These are phyloP conservation scores for Colletotrichum sublineola DNA, from an alignment of 2,329 filamentous ascomycete species.

Conservation along the genomic window DNA sequence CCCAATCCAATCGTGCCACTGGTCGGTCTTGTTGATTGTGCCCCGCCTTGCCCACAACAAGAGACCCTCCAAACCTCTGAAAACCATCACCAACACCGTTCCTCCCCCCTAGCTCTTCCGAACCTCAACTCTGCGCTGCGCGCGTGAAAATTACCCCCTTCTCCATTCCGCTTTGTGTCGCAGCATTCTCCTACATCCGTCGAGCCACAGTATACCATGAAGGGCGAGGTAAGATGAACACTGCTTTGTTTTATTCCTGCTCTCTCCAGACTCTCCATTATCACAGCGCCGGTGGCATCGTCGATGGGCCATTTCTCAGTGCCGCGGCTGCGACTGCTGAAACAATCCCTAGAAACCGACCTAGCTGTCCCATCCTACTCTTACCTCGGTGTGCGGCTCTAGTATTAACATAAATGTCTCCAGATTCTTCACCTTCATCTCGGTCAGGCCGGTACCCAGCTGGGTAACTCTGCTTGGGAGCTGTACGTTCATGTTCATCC, in stretches of 20 bases:
- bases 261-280: slow-evolving; percentile 10
- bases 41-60: slow-evolving; percentile 50
- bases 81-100: slow-evolving; percentile 52
- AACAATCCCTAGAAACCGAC: slow-evolving; percentile 30
- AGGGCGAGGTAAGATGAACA: slow-evolving; percentile 65
- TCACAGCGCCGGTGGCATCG: slow-evolving; percentile 7
- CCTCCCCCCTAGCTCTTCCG: slow-evolving; percentile 47
- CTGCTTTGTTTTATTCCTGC: background rate
- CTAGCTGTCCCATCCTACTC: slow-evolving; percentile 9
- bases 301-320: slow-evolving; percentile 30
- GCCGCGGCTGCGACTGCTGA: slow-evolving; percentile 21
- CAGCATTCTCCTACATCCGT: slow-evolving; percentile 43
- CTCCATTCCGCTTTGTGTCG: slow-evolving; percentile 42
- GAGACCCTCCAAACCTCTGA: slow-evolving; percentile 47
- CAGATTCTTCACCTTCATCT: slow-evolving; percentile 75
- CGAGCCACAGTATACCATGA: slow-evolving; percentile 59
- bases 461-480: slow-evolving; percentile 82
- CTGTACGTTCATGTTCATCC: slow-evolving; percentile 66
- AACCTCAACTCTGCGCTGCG: slow-evolving; percentile 51
- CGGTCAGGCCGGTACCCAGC: slow-evolving; percentile 79
- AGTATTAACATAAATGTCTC: slow-evolving; percentile 27
- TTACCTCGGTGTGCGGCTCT: slow-evolving; percentile 25
- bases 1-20: slow-evolving; percentile 39
- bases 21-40: slow-evolving; percentile 44
- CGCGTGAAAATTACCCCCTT: slow-evolving; percentile 50